phyloP scores from a whole-genome alignment of 2,329 filamentous ascomycete genomes.

The Blastomyces silverae region DNA sequence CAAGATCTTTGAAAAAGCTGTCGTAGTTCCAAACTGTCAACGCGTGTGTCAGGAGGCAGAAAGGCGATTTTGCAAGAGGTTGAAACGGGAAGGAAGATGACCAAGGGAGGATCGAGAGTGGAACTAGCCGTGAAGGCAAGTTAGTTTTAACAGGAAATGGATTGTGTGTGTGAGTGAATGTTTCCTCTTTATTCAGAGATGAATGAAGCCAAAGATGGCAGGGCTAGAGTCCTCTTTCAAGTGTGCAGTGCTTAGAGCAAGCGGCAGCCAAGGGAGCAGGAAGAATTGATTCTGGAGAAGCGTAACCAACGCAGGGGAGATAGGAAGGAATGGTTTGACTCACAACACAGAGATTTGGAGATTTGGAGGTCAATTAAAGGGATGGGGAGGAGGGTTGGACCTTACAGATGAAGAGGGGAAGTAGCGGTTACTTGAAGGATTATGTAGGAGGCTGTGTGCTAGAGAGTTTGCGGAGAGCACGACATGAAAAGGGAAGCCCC shows the following conservation, averaged over 20 bases:
- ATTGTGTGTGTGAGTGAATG: slow-evolving; percentile 2
- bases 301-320: background rate
- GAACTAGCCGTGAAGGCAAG: background rate
- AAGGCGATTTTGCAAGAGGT: background rate
- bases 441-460: slow-evolving; percentile 8
- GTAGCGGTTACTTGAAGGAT: background rate
- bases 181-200: background rate
- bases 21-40: background rate
- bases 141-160: slow-evolving; percentile 3
- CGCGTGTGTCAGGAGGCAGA: background rate
- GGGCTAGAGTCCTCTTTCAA: background rate
- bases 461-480: slow-evolving; percentile 3
- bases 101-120: background rate
- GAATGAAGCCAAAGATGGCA: background rate
- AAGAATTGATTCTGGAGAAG: background rate
- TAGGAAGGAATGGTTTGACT: background rate
- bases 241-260: background rate
- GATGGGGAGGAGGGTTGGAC: background rate
- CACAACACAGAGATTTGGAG: background rate
- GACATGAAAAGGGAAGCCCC: slow-evolving; percentile 10
- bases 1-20: background rate
- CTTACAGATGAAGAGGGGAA: slow-evolving; percentile 5
- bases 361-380: background rate
- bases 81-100: background rate
- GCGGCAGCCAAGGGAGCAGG: background rate